Evolutionary conservation across 805 yeast species (phyloP).

Genomic region (Huiozyma naganishii): DNA sequence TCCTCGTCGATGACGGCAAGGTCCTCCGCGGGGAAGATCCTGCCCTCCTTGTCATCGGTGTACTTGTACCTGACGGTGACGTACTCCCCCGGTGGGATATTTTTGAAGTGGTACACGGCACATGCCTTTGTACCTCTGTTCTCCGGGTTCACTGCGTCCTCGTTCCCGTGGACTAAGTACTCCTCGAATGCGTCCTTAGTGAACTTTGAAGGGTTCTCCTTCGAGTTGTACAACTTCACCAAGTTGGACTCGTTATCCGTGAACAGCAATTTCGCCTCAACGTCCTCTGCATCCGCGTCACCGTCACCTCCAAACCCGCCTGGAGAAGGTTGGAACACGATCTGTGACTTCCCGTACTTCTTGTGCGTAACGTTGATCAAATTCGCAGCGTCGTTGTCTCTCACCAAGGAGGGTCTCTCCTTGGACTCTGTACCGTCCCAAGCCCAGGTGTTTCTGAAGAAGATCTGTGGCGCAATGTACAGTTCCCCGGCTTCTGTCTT

Average conservation of each 20-base stretch:
- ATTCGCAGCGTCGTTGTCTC: conserved; percentile 28
- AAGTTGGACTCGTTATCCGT: conserved; percentile 86
- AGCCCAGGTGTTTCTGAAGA: conserved; percentile 83
- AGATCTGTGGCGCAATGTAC: conserved; percentile 75
- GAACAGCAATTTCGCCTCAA: conserved; percentile 66
- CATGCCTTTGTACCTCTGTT: conserved; percentile 70
- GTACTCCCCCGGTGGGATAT: conserved; percentile 79
- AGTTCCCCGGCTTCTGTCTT: conserved; percentile 66
- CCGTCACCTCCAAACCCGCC: conserved; percentile 39
- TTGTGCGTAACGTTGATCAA: conserved; percentile 54
- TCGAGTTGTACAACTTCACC: conserved; percentile 51
- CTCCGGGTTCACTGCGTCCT: conserved; percentile 60
- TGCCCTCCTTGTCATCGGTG: conserved; percentile 30
- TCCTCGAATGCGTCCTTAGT: conserved; percentile 92
- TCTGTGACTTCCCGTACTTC: conserved; percentile 55
- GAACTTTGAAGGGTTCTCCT: conserved; percentile 43
- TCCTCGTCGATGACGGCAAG: conserved; percentile 53
- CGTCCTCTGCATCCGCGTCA: conserved; percentile 34
- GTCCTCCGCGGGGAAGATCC: conserved; percentile 23
- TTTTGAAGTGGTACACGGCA: conserved; percentile 75
- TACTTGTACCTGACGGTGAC: conserved; percentile 76
- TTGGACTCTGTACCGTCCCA: conserved; percentile 52
- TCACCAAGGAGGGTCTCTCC: conserved; percentile 40
- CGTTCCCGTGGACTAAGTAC: conserved; percentile 44
- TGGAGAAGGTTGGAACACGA: conserved; percentile 80